Percentiles rank a stretch among this genome's conserved stretches.
These are phyloP conservation scores for Fistulifera solaris DNA, from an alignment of 108 stramenopile genomes.

Conservation along the genomic window DNA sequence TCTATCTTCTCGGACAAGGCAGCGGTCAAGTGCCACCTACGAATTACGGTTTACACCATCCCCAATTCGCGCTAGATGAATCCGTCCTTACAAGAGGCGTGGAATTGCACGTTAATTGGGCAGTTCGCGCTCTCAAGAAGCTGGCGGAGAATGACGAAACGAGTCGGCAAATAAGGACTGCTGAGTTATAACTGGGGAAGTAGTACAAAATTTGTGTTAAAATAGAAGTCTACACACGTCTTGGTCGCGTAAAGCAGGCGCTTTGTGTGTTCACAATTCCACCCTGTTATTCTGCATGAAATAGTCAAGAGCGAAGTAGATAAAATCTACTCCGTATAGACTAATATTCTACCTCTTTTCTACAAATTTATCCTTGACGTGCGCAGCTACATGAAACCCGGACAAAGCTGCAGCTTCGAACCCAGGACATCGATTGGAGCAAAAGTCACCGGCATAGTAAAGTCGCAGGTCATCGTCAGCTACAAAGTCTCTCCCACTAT, in stretches of 20 bases:
- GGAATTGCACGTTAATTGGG: slow-evolving; percentile 75
- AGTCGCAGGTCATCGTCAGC: slow-evolving; percentile 32
- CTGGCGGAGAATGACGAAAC: slow-evolving; percentile 10
- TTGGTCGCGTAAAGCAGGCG: no score
- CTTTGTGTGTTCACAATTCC: no score
- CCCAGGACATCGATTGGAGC: slow-evolving; percentile 45
- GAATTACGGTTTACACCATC: slow-evolving; percentile 74
- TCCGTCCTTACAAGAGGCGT: slow-evolving; percentile 59
- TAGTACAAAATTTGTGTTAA: no score
- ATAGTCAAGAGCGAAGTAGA: no score
- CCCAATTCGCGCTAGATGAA: slow-evolving; percentile 80
- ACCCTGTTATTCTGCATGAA: no score
- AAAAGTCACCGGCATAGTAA: slow-evolving; percentile 59
- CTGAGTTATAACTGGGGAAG: no score
- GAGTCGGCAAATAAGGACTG: no score
- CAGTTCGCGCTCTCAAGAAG: slow-evolving; percentile 49
- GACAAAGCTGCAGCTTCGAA: slow-evolving; percentile 53
- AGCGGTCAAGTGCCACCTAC: slow-evolving; percentile 43
- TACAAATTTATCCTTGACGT: slow-evolving; percentile 1
- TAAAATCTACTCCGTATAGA: no score
- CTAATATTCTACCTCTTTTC: no score
- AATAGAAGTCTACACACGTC: no score
- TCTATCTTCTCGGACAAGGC: slow-evolving; percentile 78
- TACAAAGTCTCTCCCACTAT: slow-evolving; percentile 29
- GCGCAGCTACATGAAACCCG: slow-evolving; percentile 40